A percentile compares a stretch with the other conserved stretches of the same genome.
phyloP scores from a whole-genome alignment of 192 early-diverging fungal genomes.

The Backusella macrospora region DNA sequence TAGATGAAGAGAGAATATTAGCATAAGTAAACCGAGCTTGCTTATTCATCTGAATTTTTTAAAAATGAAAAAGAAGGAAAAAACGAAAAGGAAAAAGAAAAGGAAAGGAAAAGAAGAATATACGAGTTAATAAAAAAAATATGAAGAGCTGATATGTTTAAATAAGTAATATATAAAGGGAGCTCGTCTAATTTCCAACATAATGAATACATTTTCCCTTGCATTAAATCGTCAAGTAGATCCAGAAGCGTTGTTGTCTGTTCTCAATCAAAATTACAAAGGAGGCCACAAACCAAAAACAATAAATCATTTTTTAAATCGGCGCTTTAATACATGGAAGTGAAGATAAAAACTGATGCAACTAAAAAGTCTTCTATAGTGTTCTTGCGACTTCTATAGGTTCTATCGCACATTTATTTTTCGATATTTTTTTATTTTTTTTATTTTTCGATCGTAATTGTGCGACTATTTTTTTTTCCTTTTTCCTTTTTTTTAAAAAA shows the following conservation, averaged over 20 bases:
- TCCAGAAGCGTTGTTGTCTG: neutral
- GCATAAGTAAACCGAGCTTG: neutral
- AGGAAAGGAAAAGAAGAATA: neutral
- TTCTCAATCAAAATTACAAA: neutral
- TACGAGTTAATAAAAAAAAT: neutral
- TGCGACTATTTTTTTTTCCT: neutral
- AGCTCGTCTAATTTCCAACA: conserved; percentile 6
- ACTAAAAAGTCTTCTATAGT: neutral
- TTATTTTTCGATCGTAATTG: neutral
- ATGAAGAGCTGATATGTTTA: neutral
- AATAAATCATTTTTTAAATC: neutral
- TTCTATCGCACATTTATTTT: conserved; percentile 8
- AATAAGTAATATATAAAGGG: neutral
- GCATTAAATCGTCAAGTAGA: neutral
- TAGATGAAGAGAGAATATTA: neutral
- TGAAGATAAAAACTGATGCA: neutral
- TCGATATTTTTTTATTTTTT: neutral
- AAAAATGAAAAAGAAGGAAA: neutral
- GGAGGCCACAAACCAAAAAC: neutral
- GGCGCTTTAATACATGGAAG: neutral
- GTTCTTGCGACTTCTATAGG: conserved; percentile 2
- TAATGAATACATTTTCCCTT: conserved; percentile 1
- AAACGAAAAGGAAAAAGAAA: neutral
- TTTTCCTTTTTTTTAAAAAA: neutral
- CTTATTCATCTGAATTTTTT: neutral